Evolutionary conservation across 177 flowering plant species (phyloP).

Genomic region (Telopea speciosissima): DNA sequence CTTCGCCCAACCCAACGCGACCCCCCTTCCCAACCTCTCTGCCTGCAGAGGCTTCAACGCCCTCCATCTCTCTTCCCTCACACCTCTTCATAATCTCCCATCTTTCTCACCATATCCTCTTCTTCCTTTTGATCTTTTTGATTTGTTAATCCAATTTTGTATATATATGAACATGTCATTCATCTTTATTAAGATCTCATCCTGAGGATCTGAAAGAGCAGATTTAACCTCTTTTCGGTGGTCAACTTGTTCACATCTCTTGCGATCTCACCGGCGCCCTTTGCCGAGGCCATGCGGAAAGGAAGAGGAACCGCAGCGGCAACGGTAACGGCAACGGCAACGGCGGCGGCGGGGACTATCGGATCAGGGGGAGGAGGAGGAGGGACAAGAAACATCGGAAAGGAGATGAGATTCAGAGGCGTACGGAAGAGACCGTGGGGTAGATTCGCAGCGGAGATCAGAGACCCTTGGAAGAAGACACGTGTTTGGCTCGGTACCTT

Average conservation of each 20-base stretch:
- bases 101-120: no score
- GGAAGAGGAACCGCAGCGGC: slow-evolving; percentile 26
- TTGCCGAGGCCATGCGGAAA: slow-evolving; percentile 36
- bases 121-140: no score
- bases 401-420: slow-evolving; percentile 57
- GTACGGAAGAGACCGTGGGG: slow-evolving; percentile 93
- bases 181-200: no score
- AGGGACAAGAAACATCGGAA: background rate
- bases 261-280: background rate
- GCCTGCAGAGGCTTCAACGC: no score
- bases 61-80: no score
- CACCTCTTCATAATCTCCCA: no score
- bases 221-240: no score
- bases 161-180: no score
- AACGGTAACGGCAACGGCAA: slow-evolving; percentile 1
- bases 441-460: slow-evolving; percentile 78
- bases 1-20: background rate
- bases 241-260: no score
- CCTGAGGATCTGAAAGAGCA: no score
- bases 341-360: background rate
- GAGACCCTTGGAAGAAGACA: slow-evolving; percentile 77
- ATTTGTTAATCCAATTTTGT: no score
- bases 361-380: slow-evolving; percentile 12
- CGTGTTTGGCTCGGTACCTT: slow-evolving; percentile 90
- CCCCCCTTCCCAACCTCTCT: background rate